phyloP scores from a whole-genome alignment of 345 rosid genomes.

The Mercurialis annua region DNA sequence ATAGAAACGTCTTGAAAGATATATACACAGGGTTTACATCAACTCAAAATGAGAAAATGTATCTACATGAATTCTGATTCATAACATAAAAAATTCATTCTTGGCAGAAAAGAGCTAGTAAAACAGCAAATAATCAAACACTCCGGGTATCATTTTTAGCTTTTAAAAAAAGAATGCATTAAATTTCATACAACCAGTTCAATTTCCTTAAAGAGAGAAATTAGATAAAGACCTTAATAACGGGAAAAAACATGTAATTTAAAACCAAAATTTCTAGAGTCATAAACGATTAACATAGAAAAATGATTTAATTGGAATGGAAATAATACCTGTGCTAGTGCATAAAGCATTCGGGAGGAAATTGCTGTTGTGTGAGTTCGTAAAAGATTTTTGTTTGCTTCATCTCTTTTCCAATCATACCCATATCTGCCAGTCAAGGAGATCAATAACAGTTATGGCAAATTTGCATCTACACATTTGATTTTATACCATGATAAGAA shows the following conservation, averaged over 20 bases:
- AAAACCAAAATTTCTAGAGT: not conserved
- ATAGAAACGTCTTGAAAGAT: not conserved
- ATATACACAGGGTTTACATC: not conserved
- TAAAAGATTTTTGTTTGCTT: conserved; percentile 88
- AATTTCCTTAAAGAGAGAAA: not conserved
- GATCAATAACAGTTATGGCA: not conserved
- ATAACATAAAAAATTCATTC: not conserved
- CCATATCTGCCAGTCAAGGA: conserved; percentile 46
- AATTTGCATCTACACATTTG: not conserved
- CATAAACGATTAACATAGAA: conserved; percentile 9
- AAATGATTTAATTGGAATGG: not conserved
- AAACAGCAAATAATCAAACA: no score
- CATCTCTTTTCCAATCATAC: conserved; percentile 95
- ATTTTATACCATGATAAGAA: not conserved
- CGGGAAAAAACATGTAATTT: no score
- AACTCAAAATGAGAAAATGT: not conserved
- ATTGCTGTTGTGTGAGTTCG: conserved; percentile 96
- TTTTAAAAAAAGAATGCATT: not conserved
- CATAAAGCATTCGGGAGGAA: conserved; percentile 88
- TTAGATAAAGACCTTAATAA: not conserved
- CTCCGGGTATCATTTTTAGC: not conserved
- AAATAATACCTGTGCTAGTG: conserved; percentile 62
- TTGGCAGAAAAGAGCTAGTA: not conserved
- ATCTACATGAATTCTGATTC: not conserved
- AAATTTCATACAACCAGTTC: not conserved